Conservation (phyloP, 2,329 filamentous ascomycete genomes). For the Microsporum canis region DNA sequence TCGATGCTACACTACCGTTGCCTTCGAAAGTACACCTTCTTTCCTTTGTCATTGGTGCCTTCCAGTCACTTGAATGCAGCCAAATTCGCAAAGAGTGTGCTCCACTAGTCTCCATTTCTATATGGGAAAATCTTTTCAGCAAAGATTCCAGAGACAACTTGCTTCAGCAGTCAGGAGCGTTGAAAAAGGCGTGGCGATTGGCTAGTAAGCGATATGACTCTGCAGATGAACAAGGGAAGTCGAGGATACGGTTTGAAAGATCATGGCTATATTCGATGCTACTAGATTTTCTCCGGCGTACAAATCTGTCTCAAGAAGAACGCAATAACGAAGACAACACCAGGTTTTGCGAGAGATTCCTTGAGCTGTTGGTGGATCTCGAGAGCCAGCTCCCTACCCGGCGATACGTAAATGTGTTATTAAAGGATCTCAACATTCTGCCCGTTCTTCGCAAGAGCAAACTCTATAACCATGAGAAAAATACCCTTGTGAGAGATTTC, state of each 20-base stretch:
- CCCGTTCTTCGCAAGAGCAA: slow-evolving; percentile 68
- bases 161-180: slow-evolving; percentile 59
- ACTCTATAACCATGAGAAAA: slow-evolving; percentile 62
- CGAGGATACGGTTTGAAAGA: slow-evolving; percentile 75
- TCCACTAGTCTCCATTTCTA: slow-evolving; percentile 82
- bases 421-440: slow-evolving; percentile 76
- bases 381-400: slow-evolving; percentile 89
- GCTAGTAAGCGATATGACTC: slow-evolving; percentile 76
- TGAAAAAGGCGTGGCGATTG: slow-evolving; percentile 85
- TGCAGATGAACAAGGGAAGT: slow-evolving; percentile 67
- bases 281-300: slow-evolving; percentile 64
- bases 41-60: slow-evolving; percentile 79
- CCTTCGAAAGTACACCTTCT: slow-evolving; percentile 70
- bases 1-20: slow-evolving; percentile 56
- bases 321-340: slow-evolving; percentile 47
- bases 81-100: slow-evolving; percentile 94
- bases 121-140: slow-evolving; percentile 85
- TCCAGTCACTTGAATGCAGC: slow-evolving; percentile 81
- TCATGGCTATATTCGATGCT: slow-evolving; percentile 85
- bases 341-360: slow-evolving; percentile 80
- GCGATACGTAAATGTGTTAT: slow-evolving; percentile 79
- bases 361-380: slow-evolving; percentile 81
- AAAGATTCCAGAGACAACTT: slow-evolving; percentile 61
- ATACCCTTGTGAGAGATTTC: slow-evolving; percentile 69
- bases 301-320: slow-evolving; percentile 44